Percentiles rank a stretch among this genome's conserved stretches.
phyloP scores from a whole-genome alignment of 2,329 filamentous ascomycete species.

The Trichophyton schoenleinii region DNA sequence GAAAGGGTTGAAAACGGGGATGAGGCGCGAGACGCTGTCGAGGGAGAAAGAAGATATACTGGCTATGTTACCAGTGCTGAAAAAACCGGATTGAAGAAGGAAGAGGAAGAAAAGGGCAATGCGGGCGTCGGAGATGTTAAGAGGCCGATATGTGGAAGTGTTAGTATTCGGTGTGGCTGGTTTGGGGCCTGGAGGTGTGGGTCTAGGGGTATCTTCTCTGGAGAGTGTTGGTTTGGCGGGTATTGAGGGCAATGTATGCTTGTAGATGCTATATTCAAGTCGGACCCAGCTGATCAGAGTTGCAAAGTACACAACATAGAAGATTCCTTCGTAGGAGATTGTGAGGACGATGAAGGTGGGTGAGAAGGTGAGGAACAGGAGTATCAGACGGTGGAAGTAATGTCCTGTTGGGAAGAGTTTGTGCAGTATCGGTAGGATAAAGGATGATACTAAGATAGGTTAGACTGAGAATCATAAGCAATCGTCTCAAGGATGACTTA shows the following conservation, averaged over 20 bases:
- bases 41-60: slow-evolving; percentile 88
- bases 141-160: slow-evolving; percentile 44
- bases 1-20: slow-evolving; percentile 90
- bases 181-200: slow-evolving; percentile 5
- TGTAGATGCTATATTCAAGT: slow-evolving; percentile 69
- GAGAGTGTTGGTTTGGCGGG: background rate
- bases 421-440: slow-evolving; percentile 71
- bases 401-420: slow-evolving; percentile 67
- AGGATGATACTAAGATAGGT: slow-evolving; percentile 47
- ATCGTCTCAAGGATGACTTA: slow-evolving; percentile 30
- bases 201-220: slow-evolving; percentile 5
- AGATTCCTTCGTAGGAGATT: slow-evolving; percentile 93
- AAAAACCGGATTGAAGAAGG: slow-evolving; percentile 88
- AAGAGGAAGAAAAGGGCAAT: slow-evolving; percentile 92
- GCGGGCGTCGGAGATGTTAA: slow-evolving; percentile 71
- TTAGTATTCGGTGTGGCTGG: background rate
- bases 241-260: slow-evolving; percentile 19
- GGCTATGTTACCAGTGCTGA: slow-evolving; percentile 91
- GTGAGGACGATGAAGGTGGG: slow-evolving; percentile 91
- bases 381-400: slow-evolving; percentile 77
- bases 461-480: slow-evolving; percentile 12
- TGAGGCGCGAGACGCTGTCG: slow-evolving; percentile 73
- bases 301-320: slow-evolving; percentile 80
- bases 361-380: slow-evolving; percentile 85
- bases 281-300: slow-evolving; percentile 79